Base-by-base conservation (phyloP, 176 grass and related monocot species). In the Eleusine coracana region DNA sequence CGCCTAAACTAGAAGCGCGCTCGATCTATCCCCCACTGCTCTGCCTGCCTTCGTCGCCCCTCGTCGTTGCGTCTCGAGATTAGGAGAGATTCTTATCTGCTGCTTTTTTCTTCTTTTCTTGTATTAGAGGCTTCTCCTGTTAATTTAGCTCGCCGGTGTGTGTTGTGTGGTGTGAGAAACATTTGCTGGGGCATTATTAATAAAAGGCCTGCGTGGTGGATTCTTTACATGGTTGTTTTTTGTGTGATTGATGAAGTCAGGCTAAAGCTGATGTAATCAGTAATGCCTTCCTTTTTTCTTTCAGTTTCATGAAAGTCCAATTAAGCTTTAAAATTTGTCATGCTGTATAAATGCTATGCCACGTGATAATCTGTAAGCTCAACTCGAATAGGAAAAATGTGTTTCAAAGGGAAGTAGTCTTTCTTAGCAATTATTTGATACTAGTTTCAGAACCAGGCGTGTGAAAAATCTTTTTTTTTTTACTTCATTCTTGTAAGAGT, bases 1-100 rank as follows among this genome's bases (percentile, higher is more conserved):
- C 50, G 79, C 45, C 40, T 34, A 34, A 93, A 93, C 55, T 91
- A 68, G 83, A 51, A 2, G 5, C 1, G 14, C 31, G 31, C 31
- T 34, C 31, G 13, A 50, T 14, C 48, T 50, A 15, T 12, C 49
- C 14, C 11, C 80, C 90, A 10, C 83, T 77, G 86, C 83, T 5
- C 83, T 5, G 21, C 21, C 8, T 25, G 52, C 16, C 42, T 52
- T 10, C 49, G 49, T 51, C 49, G 49, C 49, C 49, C 13, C 49
- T 51, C 44, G 44, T 46, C 44, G 44, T 46, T 46, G 44, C 44
- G 44, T 46, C 10, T 46, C 44, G 0, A 46, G 44, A 46, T 46
- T 46, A 46, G 44, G 44, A 46, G 44, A 46, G 44, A 46, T 46
- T 46, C 44, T 46, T 46, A 10, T 46, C 44, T 46, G 44, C 44